Conservation (phyloP, 108 stramenopile genomes). For the Cyclostephanos tholiformis region DNA sequence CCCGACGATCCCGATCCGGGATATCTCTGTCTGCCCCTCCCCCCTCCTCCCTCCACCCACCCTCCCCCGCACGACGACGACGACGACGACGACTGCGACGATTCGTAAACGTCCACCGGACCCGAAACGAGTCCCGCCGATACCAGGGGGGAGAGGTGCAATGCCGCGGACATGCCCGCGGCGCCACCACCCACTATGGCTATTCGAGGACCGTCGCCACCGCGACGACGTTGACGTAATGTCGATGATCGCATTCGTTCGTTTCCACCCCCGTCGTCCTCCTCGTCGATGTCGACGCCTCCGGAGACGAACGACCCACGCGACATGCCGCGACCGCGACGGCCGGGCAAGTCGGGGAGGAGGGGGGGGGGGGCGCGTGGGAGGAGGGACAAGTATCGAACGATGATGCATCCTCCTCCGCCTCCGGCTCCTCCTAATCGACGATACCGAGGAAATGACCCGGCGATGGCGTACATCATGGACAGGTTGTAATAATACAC, state of each 20-base stretch:
- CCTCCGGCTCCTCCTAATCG: too few species aligned
- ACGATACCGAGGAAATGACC: too few species aligned
- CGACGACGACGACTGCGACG: not conserved
- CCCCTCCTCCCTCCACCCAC: not conserved
- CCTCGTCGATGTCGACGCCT: not conserved
- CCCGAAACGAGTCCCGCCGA: slow-evolving; percentile 58
- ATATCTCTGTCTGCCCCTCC: slow-evolving; percentile 35
- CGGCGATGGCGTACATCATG: too few species aligned
- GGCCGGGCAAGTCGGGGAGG: too few species aligned
- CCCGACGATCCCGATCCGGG: slow-evolving; percentile 45
- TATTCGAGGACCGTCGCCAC: slow-evolving; percentile 62
- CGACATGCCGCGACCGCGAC: too few species aligned
- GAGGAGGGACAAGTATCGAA: too few species aligned
- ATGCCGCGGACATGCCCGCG: slow-evolving; percentile 74
- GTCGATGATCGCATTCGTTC: slow-evolving; percentile 11
- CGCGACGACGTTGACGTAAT: too few species aligned
- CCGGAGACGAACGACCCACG: not conserved
- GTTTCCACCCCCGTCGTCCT: not conserved
- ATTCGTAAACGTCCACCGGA: slow-evolving; percentile 83
- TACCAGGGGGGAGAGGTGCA: slow-evolving; percentile 83
- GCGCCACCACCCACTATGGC: slow-evolving; percentile 85
- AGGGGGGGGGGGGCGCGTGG: too few species aligned
- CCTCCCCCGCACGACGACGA: not conserved
- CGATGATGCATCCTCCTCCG: too few species aligned
- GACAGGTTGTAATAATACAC: too few species aligned